These are phyloP conservation scores for Cinchona pubescens DNA, from an alignment of 257 asterid genomes.

Conservation along the genomic window DNA sequence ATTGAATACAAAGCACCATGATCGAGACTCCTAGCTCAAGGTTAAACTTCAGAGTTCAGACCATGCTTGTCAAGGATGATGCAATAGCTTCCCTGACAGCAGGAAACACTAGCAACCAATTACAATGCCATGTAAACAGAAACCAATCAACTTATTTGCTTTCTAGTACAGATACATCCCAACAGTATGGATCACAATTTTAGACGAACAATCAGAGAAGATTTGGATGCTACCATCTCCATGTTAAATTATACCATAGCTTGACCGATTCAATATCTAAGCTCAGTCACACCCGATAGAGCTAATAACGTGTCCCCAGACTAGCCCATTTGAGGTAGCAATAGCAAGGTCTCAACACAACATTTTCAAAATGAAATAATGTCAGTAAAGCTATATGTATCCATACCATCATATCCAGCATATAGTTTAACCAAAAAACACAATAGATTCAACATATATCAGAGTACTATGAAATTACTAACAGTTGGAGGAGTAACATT, in stretches of 20 bases:
- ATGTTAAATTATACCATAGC: neutral
- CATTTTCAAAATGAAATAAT: no score
- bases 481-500: neutral
- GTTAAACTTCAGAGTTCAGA: neutral
- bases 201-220: no score
- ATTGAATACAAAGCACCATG: no score
- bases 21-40: neutral
- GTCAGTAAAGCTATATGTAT: no score
- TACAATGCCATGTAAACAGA: neutral
- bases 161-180: neutral
- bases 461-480: neutral
- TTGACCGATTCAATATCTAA: neutral
- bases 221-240: neutral
- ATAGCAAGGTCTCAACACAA: no score
- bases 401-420: neutral
- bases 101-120: neutral
- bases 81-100: neutral
- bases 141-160: neutral
- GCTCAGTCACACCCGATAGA: neutral
- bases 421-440: neutral
- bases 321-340: no score
- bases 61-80: neutral
- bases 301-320: neutral
- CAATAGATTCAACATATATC: neutral
- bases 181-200: neutral